Conservation (phyloP, 2,329 filamentous ascomycete genomes). For the Stagonosporopsis vannaccii region DNA sequence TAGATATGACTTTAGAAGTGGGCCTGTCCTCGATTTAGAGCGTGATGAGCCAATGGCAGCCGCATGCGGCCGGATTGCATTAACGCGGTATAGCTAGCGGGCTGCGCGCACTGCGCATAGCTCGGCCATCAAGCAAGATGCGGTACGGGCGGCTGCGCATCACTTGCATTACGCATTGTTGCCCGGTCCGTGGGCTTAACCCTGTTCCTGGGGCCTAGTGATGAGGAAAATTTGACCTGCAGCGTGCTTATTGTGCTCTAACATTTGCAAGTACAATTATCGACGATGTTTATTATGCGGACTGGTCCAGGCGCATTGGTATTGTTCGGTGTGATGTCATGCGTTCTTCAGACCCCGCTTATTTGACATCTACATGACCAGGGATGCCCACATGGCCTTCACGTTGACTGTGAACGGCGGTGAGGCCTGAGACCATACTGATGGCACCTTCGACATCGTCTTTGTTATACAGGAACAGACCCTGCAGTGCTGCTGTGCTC, state of each 20-base stretch:
- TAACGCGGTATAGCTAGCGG: constrained; percentile 7
- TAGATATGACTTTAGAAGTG: constrained; percentile 26
- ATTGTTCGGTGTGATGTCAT: constrained; percentile 19
- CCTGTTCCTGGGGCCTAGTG: constrained; percentile 6
- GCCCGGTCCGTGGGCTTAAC: constrained; percentile 5
- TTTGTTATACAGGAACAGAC: constrained; percentile 95
- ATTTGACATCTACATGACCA: constrained; percentile 41
- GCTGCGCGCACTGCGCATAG: constrained; percentile 4
- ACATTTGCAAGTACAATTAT: constrained; percentile 10
- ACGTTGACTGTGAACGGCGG: constrained; percentile 34
- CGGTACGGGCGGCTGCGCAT: constrained; percentile 25
- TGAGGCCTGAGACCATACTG: constrained; percentile 72
- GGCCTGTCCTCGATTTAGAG: constrained; percentile 1
- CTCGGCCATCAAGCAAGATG: constrained; percentile 16
- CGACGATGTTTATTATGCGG: constrained; percentile 14
- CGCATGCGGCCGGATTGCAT: constrained; percentile 2
- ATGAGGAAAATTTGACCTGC: constrained; percentile 12
- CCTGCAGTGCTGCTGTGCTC: constrained; percentile 92
- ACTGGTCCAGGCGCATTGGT: background rate
- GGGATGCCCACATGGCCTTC: constrained; percentile 40
- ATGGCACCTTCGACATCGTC: constrained; percentile 88
- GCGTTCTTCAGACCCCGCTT: constrained; percentile 18
- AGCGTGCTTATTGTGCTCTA: constrained; percentile 6
- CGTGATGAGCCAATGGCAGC: constrained; percentile 6
- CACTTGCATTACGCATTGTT: constrained; percentile 15